phyloP scores from a whole-genome alignment of 345 rosid genomes.

The Salix dunnii region DNA sequence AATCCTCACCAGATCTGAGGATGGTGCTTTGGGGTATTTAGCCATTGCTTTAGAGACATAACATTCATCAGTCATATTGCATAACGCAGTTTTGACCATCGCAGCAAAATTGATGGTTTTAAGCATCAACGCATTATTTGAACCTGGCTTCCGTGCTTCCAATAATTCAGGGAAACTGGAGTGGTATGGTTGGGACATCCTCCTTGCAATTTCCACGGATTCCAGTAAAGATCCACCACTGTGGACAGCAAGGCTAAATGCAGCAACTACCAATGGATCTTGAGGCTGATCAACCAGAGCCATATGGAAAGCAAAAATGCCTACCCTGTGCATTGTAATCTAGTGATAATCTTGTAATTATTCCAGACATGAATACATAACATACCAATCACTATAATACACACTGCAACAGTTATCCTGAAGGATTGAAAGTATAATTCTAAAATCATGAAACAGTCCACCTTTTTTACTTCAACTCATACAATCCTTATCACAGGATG shows the following conservation, averaged over 20 bases:
- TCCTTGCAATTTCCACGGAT: conserved; percentile 59
- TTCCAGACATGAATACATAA: background rate
- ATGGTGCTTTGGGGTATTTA: conserved; percentile 54
- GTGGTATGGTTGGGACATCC: conserved; percentile 39
- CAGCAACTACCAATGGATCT: conserved; percentile 66
- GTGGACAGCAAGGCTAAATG: conserved; percentile 64
- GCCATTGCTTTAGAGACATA: conserved; percentile 50
- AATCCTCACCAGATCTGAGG: conserved; percentile 61
- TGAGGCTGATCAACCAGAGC: conserved; percentile 58
- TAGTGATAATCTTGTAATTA: background rate
- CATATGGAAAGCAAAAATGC: conserved; percentile 67
- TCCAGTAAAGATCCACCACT: conserved; percentile 63
- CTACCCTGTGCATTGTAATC: conserved; percentile 42
- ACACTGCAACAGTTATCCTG: no score
- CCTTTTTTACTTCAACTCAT: no score
- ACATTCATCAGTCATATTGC: conserved; percentile 51
- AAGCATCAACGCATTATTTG: conserved; percentile 22
- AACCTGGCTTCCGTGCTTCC: conserved; percentile 17
- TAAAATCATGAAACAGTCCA: no score
- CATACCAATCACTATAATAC: background rate
- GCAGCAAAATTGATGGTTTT: conserved; percentile 61
- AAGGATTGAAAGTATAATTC: no score
- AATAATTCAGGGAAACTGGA: conserved; percentile 46
- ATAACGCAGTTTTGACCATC: conserved; percentile 36
- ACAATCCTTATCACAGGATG: no score